Evolutionary conservation across 768 basidiomycete genomes (phyloP).

Genomic region (Mycena galericulata): DNA sequence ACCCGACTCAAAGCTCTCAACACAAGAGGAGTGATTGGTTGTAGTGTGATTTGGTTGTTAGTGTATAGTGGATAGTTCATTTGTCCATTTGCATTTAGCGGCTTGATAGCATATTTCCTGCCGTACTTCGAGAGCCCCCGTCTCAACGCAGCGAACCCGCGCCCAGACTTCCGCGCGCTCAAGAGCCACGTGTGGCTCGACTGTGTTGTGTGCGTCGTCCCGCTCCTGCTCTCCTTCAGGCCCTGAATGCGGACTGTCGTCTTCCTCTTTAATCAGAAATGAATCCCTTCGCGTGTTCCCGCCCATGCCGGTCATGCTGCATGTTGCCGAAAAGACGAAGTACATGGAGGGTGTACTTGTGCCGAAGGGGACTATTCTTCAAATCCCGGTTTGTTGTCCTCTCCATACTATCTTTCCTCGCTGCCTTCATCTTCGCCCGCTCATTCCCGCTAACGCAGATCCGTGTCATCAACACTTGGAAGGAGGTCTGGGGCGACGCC

Average conservation of each 20-base stretch:
- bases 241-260: not conserved
- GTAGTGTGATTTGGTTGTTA: too few relatives aligned
- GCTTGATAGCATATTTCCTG: too few relatives aligned
- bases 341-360: conserved; percentile 56
- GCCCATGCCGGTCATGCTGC: conserved; percentile 54
- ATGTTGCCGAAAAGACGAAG: conserved; percentile 52
- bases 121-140: too few relatives aligned
- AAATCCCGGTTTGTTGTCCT: conserved; percentile 61
- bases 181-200: conserved; percentile 55
- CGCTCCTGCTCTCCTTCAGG: not conserved
- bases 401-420: too few relatives aligned
- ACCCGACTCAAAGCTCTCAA: too few relatives aligned
- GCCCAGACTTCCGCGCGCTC: conserved; percentile 54
- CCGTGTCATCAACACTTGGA: conserved; percentile 62
- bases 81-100: too few relatives aligned
- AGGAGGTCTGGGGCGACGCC: conserved; percentile 61
- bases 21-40: too few relatives aligned
- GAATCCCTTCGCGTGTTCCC: conserved; percentile 56
- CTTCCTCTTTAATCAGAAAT: too few relatives aligned
- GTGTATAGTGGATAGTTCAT: too few relatives aligned
- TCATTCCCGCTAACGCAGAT: too few relatives aligned
- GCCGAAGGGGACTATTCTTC: conserved; percentile 57
- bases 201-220: conserved; percentile 52
- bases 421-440: too few relatives aligned
- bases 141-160: conserved; percentile 43